A percentile compares a stretch with the other conserved stretches of the same genome.
Evolutionary conservation across 257 asterid genomes (phyloP).

Genomic region (Verbena officinalis): DNA sequence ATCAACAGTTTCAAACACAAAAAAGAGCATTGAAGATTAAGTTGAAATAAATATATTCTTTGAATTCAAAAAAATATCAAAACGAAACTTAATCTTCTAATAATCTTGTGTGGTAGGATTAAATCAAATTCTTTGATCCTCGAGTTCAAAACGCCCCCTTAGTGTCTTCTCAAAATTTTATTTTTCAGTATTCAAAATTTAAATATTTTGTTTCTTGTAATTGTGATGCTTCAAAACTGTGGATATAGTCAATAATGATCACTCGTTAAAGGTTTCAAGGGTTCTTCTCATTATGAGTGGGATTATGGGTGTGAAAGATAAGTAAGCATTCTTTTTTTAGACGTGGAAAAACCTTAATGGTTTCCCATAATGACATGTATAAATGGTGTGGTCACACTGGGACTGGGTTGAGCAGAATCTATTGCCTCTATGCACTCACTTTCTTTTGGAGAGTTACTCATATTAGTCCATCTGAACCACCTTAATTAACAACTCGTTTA

Average conservation of each 20-base stretch:
- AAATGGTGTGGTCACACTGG: not conserved
- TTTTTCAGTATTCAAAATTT: not conserved
- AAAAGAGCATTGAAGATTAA: too few relatives aligned
- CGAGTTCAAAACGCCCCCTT: too few relatives aligned
- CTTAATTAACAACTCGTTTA: not conserved
- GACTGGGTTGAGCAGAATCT: slow-evolving; percentile 11
- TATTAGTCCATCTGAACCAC: not conserved
- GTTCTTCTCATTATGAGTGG: not conserved
- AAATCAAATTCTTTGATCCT: too few relatives aligned
- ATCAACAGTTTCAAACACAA: too few relatives aligned
- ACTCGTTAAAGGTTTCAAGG: not conserved
- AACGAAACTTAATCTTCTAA: too few relatives aligned
- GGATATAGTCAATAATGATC: not conserved
- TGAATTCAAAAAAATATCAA: too few relatives aligned
- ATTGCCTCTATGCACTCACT: not conserved
- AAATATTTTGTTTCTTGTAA: not conserved
- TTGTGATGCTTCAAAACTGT: not conserved
- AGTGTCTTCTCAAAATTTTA: not conserved
- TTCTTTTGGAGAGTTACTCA: not conserved
- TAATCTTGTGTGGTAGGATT: too few relatives aligned
- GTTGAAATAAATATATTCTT: too few relatives aligned
- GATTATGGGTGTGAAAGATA: not conserved
- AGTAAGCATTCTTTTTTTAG: not conserved
- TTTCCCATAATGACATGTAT: not conserved
- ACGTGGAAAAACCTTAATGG: not conserved